Percentiles rank a stretch among this genome's conserved stretches.
Evolutionary conservation across 495 filamentous ascomycete species (phyloP).

Genomic region (Penicillium alfredii): DNA sequence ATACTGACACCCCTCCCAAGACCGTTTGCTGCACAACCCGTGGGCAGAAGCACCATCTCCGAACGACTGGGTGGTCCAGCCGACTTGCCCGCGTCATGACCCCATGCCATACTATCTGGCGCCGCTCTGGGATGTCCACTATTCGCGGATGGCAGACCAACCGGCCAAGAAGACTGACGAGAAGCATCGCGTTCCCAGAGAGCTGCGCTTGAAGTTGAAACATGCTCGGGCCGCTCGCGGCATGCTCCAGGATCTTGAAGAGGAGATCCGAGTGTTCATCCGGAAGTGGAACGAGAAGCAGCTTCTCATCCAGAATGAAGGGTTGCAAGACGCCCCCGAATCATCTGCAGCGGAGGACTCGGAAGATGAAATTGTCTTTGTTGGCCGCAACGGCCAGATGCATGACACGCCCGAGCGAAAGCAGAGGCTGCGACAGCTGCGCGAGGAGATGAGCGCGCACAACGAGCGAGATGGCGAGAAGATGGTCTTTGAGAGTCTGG

Average conservation of each 20-base stretch:
- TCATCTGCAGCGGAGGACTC: constrained; percentile 52
- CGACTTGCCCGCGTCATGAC: constrained; percentile 66
- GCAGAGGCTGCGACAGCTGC: constrained; percentile 24
- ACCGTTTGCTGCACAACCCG: constrained; percentile 80
- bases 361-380: constrained; percentile 92
- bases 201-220: constrained; percentile 59
- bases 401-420: constrained; percentile 50
- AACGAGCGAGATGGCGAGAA: constrained; percentile 56
- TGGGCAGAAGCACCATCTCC: constrained; percentile 75
- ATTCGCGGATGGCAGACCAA: constrained; percentile 39
- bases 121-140: constrained; percentile 72
- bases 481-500: constrained; percentile 71
- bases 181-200: constrained; percentile 44
- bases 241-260: constrained; percentile 60
- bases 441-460: constrained; percentile 37
- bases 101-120: constrained; percentile 86
- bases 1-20: constrained; percentile 38
- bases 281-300: constrained; percentile 50
- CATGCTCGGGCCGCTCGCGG: constrained; percentile 60
- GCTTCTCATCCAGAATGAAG: constrained; percentile 35
- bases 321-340: constrained; percentile 42
- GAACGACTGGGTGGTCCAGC: constrained; percentile 71
- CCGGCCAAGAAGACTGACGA: constrained; percentile 36
- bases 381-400: constrained; percentile 71
- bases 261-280: constrained; percentile 57